phyloP scores from a whole-genome alignment of 805 yeast genomes.

The Candida railenensis region DNA sequence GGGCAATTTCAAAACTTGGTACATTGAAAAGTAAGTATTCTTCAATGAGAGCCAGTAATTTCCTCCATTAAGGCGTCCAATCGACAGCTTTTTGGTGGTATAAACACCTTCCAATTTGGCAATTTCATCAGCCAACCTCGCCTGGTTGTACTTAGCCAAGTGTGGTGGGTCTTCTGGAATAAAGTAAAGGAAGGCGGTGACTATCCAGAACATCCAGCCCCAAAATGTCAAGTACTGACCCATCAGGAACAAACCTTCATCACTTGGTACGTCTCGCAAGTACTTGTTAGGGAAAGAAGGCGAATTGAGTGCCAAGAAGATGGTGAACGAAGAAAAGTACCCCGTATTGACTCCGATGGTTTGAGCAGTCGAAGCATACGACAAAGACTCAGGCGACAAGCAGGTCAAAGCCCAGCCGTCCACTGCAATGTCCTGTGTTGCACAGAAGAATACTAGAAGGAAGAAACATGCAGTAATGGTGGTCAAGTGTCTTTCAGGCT shows the following conservation, averaged over 20 bases:
- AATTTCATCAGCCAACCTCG: constrained; percentile 25
- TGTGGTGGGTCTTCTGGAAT: constrained; percentile 73
- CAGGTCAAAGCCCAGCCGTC: constrained; percentile 99
- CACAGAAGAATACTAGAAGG: constrained; percentile 79
- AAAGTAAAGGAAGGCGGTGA: constrained; percentile 56
- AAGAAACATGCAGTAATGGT: constrained; percentile 72
- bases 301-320: constrained; percentile 86
- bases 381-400: constrained; percentile 69
- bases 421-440: constrained; percentile 97
- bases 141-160: constrained; percentile 31
- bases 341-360: constrained; percentile 94
- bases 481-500: constrained; percentile 50
- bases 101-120: constrained; percentile 25
- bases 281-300: constrained; percentile 91
- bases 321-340: constrained; percentile 86
- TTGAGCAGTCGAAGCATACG: constrained; percentile 96
- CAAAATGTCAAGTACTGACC: constrained; percentile 76
- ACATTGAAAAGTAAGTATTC: constrained; percentile 65
- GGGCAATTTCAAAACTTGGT: constrained; percentile 62
- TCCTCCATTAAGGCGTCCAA: not conserved
- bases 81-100: constrained; percentile 17
- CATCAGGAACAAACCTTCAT: constrained; percentile 66
- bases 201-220: constrained; percentile 68
- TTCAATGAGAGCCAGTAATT: constrained; percentile 29
- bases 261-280: constrained; percentile 58